Base-by-base conservation (phyloP, 179 eudicot genomes). In the Beta corolliflora region DNA sequence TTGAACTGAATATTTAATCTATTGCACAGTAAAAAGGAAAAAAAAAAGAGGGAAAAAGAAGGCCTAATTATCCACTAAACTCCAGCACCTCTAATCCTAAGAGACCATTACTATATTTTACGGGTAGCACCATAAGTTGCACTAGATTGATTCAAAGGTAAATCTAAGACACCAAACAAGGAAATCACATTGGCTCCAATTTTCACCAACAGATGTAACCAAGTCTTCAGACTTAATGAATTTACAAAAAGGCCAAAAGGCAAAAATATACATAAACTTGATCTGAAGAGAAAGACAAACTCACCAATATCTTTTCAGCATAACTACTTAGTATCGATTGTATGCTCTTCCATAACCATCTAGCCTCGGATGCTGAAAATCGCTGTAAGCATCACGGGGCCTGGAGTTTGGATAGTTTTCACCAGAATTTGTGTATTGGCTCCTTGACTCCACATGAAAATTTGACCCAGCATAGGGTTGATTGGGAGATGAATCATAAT, bases 331-430 rank as follows among this genome's bases (percentile, higher is more conserved):
- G 84, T 87, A 96, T 82, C 97, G 91, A 83, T 91, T 84, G 84
- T 91, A 96, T 61, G 95, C 76, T 79, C 90, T 88, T 75, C 95
- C 97, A 86, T 90, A 91, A 66, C 92, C 94, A 69, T 88, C 95
- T n/a, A 85, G 87, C 83, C 97, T 91, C 81, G 90, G 93, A 44
- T 83, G 92, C 85, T 93, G 97, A 74, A 89, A 91, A 66, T 93
- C 94, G 45, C 81, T 82, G 70, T 90, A 91, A 19, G 81, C 75
- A 63, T 91, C 92, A 85, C 87, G 91, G 56, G 92, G 83, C 82
- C 97, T 89, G 61, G 93, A 87, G 73, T 88, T 86, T 81, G 88
- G 81, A 85, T 88, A 89, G 74, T 77, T 88, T 60, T 90, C 92
- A 84, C 80, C 80, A 54, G 90, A 77, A 54, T 80, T 86, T 74